A percentile compares a stretch with the other conserved stretches of the same genome.
Evolutionary conservation across 495 filamentous ascomycete genomes (phyloP).

Genomic region (Echria macrotheca): DNA sequence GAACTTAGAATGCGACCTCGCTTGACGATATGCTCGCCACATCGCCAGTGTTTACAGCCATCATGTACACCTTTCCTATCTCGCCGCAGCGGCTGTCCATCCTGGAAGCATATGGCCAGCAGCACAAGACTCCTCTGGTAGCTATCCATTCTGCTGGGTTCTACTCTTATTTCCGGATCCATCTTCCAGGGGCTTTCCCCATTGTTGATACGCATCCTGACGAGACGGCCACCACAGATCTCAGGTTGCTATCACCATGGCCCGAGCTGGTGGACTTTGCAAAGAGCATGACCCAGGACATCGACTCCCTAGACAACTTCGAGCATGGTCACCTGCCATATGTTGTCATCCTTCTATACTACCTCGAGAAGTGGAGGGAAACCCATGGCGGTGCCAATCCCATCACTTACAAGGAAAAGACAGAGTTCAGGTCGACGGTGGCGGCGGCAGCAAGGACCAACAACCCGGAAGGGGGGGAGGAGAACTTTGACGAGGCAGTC

Average conservation of each 20-base stretch:
- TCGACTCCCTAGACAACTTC: conserved; percentile 67
- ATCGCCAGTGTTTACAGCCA: conserved; percentile 60
- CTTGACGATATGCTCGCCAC: conserved; percentile 37
- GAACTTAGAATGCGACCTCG: conserved; percentile 13
- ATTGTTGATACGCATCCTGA: conserved; percentile 97
- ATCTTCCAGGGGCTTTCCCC: conserved; percentile 72
- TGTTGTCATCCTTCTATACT: conserved; percentile 76
- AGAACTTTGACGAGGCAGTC: conserved; percentile 94
- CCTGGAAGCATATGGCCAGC: conserved; percentile 52
- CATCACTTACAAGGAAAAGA: conserved; percentile 77
- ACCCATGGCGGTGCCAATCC: conserved; percentile 65
- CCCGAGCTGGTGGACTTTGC: conserved; percentile 67
- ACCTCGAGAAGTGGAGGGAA: conserved; percentile 77
- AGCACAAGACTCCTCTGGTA: conserved; percentile 67
- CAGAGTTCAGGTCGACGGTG: conserved; percentile 68
- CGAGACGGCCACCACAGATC: conserved; percentile 74
- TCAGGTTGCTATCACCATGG: conserved; percentile 85
- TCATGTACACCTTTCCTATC: conserved; percentile 71
- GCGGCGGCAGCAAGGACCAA: conserved; percentile 59
- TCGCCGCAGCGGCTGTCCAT: conserved; percentile 50
- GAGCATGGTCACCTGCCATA: conserved; percentile 94
- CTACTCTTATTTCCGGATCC: conserved; percentile 75
- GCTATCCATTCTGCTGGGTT: conserved; percentile 85
- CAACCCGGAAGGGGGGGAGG: conserved; percentile 83
- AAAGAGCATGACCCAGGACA: conserved; percentile 52